These are phyloP conservation scores for Lichtheimia ornata DNA, from an alignment of 371 early-diverging fungal genomes.

Conservation along the genomic window DNA sequence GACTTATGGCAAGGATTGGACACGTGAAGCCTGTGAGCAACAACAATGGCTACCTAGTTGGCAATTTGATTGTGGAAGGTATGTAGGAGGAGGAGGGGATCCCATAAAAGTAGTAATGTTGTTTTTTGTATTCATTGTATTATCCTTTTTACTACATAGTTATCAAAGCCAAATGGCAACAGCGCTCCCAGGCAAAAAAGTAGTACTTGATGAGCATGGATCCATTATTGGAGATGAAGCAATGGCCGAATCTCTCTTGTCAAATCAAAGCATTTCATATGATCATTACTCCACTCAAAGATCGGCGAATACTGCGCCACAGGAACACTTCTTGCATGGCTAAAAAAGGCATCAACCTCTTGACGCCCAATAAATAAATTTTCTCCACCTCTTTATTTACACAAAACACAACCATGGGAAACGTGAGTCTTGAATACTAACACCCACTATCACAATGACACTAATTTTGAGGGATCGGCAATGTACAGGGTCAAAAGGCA, in stretches of 20 bases:
- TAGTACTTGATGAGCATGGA: slow-evolving; percentile 4
- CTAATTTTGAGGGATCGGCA: not conserved
- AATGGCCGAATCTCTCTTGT: slow-evolving; percentile 10
- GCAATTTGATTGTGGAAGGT: slow-evolving; percentile 27
- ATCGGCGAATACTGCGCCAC: too few relatives aligned
- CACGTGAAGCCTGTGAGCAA: slow-evolving; percentile 51
- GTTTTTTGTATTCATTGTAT: too few relatives aligned
- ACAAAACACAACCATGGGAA: slow-evolving; percentile 10
- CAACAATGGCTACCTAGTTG: slow-evolving; percentile 26
- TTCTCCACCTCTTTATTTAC: slow-evolving; percentile 1
- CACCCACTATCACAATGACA: not conserved
- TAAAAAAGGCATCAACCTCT: too few relatives aligned
- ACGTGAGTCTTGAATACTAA: slow-evolving; percentile 4
- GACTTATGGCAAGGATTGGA: slow-evolving; percentile 79
- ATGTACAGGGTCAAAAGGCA: slow-evolving; percentile 70
- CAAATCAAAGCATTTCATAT: not conserved
- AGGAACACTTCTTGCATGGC: too few relatives aligned
- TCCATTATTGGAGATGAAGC: slow-evolving; percentile 7
- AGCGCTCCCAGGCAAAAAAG: not conserved
- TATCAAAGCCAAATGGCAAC: not conserved
- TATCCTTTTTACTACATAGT: too few relatives aligned
- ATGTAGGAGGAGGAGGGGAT: not conserved
- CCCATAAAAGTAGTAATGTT: too few relatives aligned
- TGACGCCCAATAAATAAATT: slow-evolving; percentile 1
- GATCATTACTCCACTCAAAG: too few relatives aligned